Evolutionary conservation across 208 protist genomes (phyloP).

Genomic region (Wallacemonas rigidus): DNA sequence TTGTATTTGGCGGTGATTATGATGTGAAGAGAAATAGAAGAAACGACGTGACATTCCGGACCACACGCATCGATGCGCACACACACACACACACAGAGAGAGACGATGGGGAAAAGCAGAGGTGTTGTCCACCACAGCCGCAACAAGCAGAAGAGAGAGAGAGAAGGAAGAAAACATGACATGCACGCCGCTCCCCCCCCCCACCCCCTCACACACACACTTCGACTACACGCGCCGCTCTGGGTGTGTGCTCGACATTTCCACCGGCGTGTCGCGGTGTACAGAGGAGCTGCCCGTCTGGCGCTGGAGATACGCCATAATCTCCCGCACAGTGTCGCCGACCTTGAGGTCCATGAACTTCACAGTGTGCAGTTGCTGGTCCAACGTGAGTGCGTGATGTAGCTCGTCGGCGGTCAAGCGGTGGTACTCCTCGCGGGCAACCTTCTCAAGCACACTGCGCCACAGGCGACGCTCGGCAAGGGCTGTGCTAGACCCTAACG

Average conservation of each 20-base stretch:
- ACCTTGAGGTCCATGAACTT: constrained; percentile 90
- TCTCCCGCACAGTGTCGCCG: constrained; percentile 80
- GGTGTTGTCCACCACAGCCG: too few species aligned
- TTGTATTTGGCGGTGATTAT: too few species aligned
- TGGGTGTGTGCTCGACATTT: constrained; percentile 69
- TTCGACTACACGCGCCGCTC: constrained; percentile 61
- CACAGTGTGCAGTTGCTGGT: constrained; percentile 81
- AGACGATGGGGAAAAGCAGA: too few species aligned
- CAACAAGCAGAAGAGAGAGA: too few species aligned
- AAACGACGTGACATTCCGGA: too few species aligned
- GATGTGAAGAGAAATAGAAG: too few species aligned
- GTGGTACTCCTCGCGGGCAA: constrained; percentile 77
- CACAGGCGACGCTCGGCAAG: constrained; percentile 67
- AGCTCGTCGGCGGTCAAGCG: constrained; percentile 56
- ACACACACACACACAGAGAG: too few species aligned
- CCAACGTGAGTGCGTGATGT: constrained; percentile 59
- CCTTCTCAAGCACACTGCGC: constrained; percentile 76
- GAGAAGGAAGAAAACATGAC: too few species aligned
- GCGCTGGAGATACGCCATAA: constrained; percentile 66
- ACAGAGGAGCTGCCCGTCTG: constrained; percentile 46
- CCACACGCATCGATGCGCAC: too few species aligned
- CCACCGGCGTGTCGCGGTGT: constrained; percentile 52
- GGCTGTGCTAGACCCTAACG: constrained; percentile 39
- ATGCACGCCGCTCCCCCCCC: too few species aligned
- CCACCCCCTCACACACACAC: neutral